These are phyloP conservation scores for Arthrinium phaeospermum DNA, from an alignment of 2,329 filamentous ascomycete species.

Conservation along the genomic window DNA sequence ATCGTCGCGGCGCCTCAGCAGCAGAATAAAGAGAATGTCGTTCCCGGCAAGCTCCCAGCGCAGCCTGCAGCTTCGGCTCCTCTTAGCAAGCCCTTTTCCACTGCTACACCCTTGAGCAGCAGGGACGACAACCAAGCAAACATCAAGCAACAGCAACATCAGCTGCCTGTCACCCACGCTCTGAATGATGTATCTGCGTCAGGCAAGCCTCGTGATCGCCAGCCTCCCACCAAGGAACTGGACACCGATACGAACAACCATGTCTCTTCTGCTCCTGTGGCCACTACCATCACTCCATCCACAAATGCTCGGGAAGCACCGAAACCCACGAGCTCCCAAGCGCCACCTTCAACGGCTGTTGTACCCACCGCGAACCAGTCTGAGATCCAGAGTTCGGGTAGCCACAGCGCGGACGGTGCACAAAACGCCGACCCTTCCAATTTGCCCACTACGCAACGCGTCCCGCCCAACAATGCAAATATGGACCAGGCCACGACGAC, in stretches of 20 bases:
- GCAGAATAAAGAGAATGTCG: slow-evolving; percentile 24
- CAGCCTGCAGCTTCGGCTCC: slow-evolving; percentile 8
- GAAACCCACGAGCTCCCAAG: slow-evolving; percentile 19
- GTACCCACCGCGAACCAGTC: slow-evolving; percentile 27
- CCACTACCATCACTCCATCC: not conserved
- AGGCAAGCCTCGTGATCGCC: slow-evolving; percentile 23
- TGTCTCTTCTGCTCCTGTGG: not conserved
- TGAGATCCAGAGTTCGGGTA: slow-evolving; percentile 37
- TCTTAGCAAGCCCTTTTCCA: not conserved
- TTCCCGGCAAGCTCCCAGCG: slow-evolving; percentile 19
- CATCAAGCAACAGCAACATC: slow-evolving; percentile 26
- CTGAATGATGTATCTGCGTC: slow-evolving; percentile 18
- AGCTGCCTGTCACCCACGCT: slow-evolving; percentile 23
- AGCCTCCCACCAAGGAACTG: slow-evolving; percentile 23
- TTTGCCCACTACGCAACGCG: slow-evolving; percentile 22
- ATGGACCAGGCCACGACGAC: slow-evolving; percentile 28
- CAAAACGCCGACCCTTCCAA: slow-evolving; percentile 25
- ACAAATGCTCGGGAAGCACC: slow-evolving; percentile 18
- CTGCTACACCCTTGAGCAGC: slow-evolving; percentile 27
- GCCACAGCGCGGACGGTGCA: slow-evolving; percentile 34
- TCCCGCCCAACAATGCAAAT: slow-evolving; percentile 7
- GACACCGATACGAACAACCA: not conserved
- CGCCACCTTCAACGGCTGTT: slow-evolving; percentile 29
- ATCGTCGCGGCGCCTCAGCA: not conserved
- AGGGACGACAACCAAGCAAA: slow-evolving; percentile 34